Percentiles rank a stretch among this genome's conserved stretches.
Conservation (phyloP, 1,284 basidiomycete species). For the Cutaneotrichosporon sp. region DNA sequence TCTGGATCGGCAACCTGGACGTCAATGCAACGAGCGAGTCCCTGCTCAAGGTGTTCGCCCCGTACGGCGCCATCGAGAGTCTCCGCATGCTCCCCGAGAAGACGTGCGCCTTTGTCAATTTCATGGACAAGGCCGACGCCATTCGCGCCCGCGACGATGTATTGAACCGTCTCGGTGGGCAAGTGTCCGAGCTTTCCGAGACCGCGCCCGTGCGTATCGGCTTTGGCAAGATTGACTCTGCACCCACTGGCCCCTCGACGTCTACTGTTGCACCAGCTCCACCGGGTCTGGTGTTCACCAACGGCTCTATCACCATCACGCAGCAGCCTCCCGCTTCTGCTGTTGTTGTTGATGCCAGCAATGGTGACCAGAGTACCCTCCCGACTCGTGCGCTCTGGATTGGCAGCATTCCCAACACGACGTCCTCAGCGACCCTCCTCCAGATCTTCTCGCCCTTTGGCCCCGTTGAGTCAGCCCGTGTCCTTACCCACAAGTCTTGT, state of each 20-base stretch:
- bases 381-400: constrained; percentile 94
- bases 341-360: constrained; percentile 14
- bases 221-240: constrained; percentile 94
- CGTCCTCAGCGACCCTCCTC: constrained; percentile 84
- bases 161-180: constrained; percentile 85
- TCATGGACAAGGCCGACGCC: constrained; percentile 88
- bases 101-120: constrained; percentile 99
- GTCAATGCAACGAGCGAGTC: constrained; percentile 89
- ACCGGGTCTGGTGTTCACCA: constrained; percentile 53
- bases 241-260: constrained; percentile 72
- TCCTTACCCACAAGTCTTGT: constrained; percentile 77
- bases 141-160: constrained; percentile 95
- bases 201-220: constrained; percentile 93
- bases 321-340: constrained; percentile 14
- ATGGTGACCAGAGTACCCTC: constrained; percentile 53
- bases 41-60: constrained; percentile 87
- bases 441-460: constrained; percentile 86
- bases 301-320: constrained; percentile 46
- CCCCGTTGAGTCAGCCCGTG: constrained; percentile 90
- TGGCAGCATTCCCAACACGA: constrained; percentile 87
- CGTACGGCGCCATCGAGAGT: constrained; percentile 94
- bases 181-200: constrained; percentile 80
- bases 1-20: constrained; percentile 98
- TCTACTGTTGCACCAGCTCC: constrained; percentile 58
- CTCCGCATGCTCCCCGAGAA: constrained; percentile 91